These are phyloP conservation scores for Leptomonas pyrrhocoris DNA, from an alignment of 208 protist species.

Conservation along the genomic window DNA sequence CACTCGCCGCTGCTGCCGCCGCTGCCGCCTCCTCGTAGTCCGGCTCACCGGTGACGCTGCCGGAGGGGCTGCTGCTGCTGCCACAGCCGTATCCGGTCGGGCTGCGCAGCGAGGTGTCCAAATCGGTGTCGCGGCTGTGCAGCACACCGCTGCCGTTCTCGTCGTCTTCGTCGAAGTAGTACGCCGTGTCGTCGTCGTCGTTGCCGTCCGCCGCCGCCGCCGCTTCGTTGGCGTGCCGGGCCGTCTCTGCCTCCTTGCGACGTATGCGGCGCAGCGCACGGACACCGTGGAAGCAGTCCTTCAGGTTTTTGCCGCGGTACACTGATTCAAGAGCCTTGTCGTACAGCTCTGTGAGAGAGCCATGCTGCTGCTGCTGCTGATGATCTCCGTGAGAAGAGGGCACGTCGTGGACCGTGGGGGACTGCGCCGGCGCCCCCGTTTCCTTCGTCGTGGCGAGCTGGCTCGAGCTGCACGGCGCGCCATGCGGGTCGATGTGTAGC, in stretches of 20 bases:
- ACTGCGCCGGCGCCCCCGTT: background rate
- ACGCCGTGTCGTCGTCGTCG: background rate
- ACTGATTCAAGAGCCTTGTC: conserved; percentile 49
- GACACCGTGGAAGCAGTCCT: conserved; percentile 66
- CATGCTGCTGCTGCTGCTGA: conserved; percentile 3
- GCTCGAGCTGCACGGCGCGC: background rate
- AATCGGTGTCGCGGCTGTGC: background rate
- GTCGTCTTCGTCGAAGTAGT: conserved; percentile 3
- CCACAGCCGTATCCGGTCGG: background rate
- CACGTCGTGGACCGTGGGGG: background rate
- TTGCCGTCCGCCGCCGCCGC: background rate
- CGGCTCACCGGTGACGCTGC: background rate
- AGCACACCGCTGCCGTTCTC: conserved; percentile 4
- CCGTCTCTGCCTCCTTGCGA: conserved; percentile 44
- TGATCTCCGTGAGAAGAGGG: background rate
- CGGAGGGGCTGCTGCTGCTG: conserved; percentile 3
- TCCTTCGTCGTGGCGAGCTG: background rate
- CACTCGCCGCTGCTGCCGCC: conserved; percentile 6
- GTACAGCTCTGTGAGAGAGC: conserved; percentile 40
- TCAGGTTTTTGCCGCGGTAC: conserved; percentile 58
- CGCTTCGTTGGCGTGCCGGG: conserved; percentile 16
- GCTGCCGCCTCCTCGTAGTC: background rate
- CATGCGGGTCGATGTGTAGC: conserved; percentile 14
- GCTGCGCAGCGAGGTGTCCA: conserved; percentile 1
- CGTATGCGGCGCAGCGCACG: conserved; percentile 50